A percentile compares a stretch with the other conserved stretches of the same genome.
These are phyloP conservation scores for sweet orange (Citrus sinensis) DNA, from an alignment of 345 rosid genomes.

Conservation along the genomic window DVS_A1.0 CM039166.1:17198001-17198500, in stretches of 20 bases:
- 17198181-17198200: slow-evolving; percentile 22
- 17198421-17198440: slow-evolving; percentile 19
- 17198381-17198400: not conserved
- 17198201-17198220: slow-evolving; percentile 16
- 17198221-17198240: slow-evolving; percentile 15
- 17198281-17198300: not conserved
- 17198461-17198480: slow-evolving; percentile 1
- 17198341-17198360: not conserved
- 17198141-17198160: slow-evolving; percentile 27
- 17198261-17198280: slow-evolving; percentile 57
- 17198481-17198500: slow-evolving; percentile 22
- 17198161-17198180: slow-evolving; percentile 35
- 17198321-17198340: not conserved
- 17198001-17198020: not conserved
- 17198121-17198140: slow-evolving; percentile 15
- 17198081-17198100: not conserved
- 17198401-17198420: not conserved
- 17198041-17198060: slow-evolving; percentile 23
- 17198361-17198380: not conserved
- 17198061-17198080: not conserved
- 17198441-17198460: slow-evolving; percentile 4
- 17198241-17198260: slow-evolving; percentile 48
- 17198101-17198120: not conserved
- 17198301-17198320: not conserved
- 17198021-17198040: slow-evolving; percentile 8